These are phyloP conservation scores for Heimioporus retisporus DNA, from an alignment of 1,284 basidiomycete species.

Conservation along the genomic window DNA sequence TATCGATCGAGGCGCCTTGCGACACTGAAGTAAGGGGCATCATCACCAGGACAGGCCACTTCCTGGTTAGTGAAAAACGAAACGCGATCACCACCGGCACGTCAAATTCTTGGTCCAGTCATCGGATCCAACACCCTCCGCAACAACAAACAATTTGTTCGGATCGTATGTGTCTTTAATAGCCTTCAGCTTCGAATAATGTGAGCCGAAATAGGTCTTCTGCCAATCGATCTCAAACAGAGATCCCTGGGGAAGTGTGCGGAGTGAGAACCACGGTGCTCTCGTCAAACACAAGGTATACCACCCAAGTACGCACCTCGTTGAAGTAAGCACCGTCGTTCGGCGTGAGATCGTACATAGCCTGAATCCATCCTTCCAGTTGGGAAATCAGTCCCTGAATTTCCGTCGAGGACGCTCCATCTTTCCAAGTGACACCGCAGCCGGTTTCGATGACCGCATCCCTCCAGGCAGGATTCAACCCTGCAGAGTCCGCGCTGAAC, in stretches of 20 bases:
- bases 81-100: constrained; percentile 24
- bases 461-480: constrained; percentile 57
- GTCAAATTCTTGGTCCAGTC: constrained; percentile 41
- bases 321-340: too few species aligned
- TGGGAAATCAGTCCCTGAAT: constrained; percentile 40
- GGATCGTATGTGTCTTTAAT: constrained; percentile 60
- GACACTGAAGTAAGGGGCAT: too few species aligned
- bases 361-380: constrained; percentile 40
- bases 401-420: constrained; percentile 40
- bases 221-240: constrained; percentile 16
- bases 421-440: constrained; percentile 42
- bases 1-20: too few species aligned
- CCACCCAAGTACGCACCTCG: too few species aligned
- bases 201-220: too few species aligned
- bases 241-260: constrained; percentile 44
- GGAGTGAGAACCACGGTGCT: neutral
- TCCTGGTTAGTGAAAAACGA: too few species aligned
- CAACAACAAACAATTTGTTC: constrained; percentile 54
- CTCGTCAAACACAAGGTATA: constrained; percentile 2
- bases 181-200: constrained; percentile 33
- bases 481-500: constrained; percentile 47
- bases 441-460: constrained; percentile 46
- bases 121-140: constrained; percentile 57
- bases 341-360: constrained; percentile 24
- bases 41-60: too few species aligned